These are phyloP conservation scores for Pseudisothecium myosuroides DNA, from an alignment of 225 moss, liverwort and hornwort species.

Conservation along the genomic window DNA sequence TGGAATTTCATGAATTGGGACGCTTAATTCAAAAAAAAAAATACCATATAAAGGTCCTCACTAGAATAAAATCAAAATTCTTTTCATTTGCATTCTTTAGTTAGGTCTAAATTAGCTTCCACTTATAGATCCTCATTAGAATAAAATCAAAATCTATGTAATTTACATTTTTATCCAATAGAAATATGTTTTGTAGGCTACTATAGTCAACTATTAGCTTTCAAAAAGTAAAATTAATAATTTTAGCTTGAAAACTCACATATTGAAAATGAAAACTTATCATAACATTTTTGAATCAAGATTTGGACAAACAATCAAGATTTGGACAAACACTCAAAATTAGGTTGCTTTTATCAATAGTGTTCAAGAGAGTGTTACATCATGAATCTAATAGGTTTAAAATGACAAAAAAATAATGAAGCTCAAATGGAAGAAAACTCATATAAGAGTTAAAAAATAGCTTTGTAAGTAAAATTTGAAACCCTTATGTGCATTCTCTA, in stretches of 20 bases:
- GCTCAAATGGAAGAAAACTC: too few relatives aligned
- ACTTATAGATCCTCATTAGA: background rate
- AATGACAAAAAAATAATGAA: background rate
- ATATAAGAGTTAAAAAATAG: too few relatives aligned
- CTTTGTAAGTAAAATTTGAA: background rate
- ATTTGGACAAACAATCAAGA: background rate
- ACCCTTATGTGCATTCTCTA: background rate
- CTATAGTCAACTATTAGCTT: background rate
- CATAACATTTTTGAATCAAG: background rate
- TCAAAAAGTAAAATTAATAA: background rate
- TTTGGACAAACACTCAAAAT: background rate
- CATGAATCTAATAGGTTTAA: background rate
- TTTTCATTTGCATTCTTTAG: background rate
- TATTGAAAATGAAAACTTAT: background rate
- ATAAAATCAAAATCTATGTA: background rate
- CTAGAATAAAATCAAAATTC: background rate
- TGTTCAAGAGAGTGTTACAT: too few relatives aligned
- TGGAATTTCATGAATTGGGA: rapidly evolving
- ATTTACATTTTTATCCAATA: background rate
- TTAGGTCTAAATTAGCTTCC: rapidly evolving
- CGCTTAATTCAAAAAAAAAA: rapidly evolving
- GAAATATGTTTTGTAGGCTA: background rate
- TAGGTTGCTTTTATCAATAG: background rate
- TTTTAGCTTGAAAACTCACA: background rate
- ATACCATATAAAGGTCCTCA: rapidly evolving